Evolutionary conservation across 441 rosid species (phyloP), one percentile per base, ranked within the genome.

Genomic region (Erysimum pusillum): DNA sequence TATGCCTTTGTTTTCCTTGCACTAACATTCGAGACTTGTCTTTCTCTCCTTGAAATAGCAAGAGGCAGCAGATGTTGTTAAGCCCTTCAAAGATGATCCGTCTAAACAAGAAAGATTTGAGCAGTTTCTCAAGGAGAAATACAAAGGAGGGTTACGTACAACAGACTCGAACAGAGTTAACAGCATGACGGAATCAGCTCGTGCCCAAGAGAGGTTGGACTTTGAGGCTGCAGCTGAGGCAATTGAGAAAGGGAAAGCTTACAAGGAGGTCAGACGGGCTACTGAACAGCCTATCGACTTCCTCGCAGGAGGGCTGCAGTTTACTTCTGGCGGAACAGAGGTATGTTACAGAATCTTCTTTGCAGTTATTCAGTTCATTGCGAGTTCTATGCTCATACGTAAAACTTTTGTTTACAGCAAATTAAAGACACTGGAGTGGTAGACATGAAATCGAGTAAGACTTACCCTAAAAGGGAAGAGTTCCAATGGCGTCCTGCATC

Each of bases 221-320:
- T 96, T 96, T 83, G 99, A 96, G 89, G 91, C 97, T 75, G 97
- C 92, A 76, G 97, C 94, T 14, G 98, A 90, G 77, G 97, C 94
- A 83, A 81, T 93, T 69, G 91, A 90, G 80, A 96, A 91, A 81
- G 94, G 87, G 52, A 89, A 87, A 71, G 64, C 71, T 79, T 82
- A 80, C 71, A 81, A 85, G 81, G 91, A 87, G 58, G 77, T 77
- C 80, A 78, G 80, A 66, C 79, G 78, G 34, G 81, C 84, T 61
- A 52, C 65, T 3, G 84, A 83, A 80, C 82, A 71, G 76, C 75
- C 83, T 51, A 20, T 83, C 83, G 98, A 81, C 54, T 80, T 87
- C 62, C 87, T 89, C 13, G 56, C 82, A 62, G 93, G 92, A 66
- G 90, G 84, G 72, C 71, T 88, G 82, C 91, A 88, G 81, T 91